These are phyloP conservation scores for Nakazawaea ambrosiae DNA, from an alignment of 805 yeast species.

Conservation along the genomic window DNA sequence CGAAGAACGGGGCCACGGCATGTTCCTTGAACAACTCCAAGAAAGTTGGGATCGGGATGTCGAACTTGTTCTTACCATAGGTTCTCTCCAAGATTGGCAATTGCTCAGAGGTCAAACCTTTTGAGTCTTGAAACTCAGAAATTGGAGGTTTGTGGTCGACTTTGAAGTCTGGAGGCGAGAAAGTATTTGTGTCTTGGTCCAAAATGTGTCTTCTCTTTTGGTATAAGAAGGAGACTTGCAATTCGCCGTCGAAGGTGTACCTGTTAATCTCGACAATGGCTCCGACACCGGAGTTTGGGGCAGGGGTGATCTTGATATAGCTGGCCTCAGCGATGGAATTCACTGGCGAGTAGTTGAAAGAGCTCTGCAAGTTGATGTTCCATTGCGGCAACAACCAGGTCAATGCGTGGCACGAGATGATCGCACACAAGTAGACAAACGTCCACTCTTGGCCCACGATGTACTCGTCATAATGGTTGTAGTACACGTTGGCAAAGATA, in stretches of 20 bases:
- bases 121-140: constrained; percentile 42
- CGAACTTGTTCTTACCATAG: constrained; percentile 84
- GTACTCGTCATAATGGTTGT: constrained; percentile 65
- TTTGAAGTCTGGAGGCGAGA: constrained; percentile 78
- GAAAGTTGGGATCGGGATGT: constrained; percentile 92
- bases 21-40: constrained; percentile 90
- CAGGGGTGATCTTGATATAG: constrained; percentile 70
- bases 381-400: constrained; percentile 91
- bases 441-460: constrained; percentile 96
- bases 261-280: constrained; percentile 64
- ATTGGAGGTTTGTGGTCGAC: constrained; percentile 56
- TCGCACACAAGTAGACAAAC: constrained; percentile 71
- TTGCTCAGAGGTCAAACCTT: constrained; percentile 25
- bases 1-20: constrained; percentile 97
- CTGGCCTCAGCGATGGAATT: constrained; percentile 53
- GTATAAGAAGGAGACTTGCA: constrained; percentile 68
- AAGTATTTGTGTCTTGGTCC: constrained; percentile 43
- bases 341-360: constrained; percentile 60
- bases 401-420: constrained; percentile 66
- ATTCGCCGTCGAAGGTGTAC: constrained; percentile 46
- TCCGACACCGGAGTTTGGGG: constrained; percentile 80
- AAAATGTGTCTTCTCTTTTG: constrained; percentile 89
- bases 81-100: constrained; percentile 37
- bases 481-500: constrained; percentile 56
- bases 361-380: constrained; percentile 66